A percentile compares a stretch with the other conserved stretches of the same genome.
These are phyloP conservation scores for Trametes cinnabarina DNA, from an alignment of 768 basidiomycete genomes.

Conservation along the genomic window DNA sequence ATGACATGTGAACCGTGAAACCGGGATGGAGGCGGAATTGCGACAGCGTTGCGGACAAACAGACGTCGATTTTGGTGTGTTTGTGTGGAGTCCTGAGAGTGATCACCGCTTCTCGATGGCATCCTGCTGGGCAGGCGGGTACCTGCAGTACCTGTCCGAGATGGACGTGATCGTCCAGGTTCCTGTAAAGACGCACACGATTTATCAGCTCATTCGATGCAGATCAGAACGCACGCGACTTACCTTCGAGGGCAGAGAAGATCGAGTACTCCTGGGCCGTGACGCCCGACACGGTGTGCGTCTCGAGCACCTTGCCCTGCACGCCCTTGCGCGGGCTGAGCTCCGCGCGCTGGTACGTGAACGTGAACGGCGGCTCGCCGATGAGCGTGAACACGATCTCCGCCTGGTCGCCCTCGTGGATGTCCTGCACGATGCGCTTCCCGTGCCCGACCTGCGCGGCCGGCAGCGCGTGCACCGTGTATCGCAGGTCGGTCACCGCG, in stretches of 20 bases:
- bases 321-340: constrained; percentile 64
- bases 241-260: constrained; percentile 88
- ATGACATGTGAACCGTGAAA: not conserved
- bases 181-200: constrained; percentile 41
- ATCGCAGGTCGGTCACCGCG: constrained; percentile 68
- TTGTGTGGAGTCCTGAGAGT: not conserved
- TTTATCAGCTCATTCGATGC: not conserved
- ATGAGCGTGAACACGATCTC: constrained; percentile 88
- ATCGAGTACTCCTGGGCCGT: constrained; percentile 80
- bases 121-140: constrained; percentile 71
- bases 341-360: constrained; percentile 89
- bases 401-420: constrained; percentile 93
- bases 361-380: constrained; percentile 94
- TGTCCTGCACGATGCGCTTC: constrained; percentile 75
- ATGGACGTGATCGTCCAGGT: constrained; percentile 94
- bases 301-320: constrained; percentile 81
- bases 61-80: not conserved
- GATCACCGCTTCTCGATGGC: constrained; percentile 37
- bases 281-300: constrained; percentile 84
- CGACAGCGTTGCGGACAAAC: not conserved
- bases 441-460: constrained; percentile 89
- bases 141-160: constrained; percentile 85
- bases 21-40: not conserved
- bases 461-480: constrained; percentile 79
- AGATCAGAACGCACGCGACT: constrained; percentile 23